Evolutionary conservation across 2,329 filamentous ascomycete species (phyloP).

Genomic region (Colletotrichum viniferum): DNA sequence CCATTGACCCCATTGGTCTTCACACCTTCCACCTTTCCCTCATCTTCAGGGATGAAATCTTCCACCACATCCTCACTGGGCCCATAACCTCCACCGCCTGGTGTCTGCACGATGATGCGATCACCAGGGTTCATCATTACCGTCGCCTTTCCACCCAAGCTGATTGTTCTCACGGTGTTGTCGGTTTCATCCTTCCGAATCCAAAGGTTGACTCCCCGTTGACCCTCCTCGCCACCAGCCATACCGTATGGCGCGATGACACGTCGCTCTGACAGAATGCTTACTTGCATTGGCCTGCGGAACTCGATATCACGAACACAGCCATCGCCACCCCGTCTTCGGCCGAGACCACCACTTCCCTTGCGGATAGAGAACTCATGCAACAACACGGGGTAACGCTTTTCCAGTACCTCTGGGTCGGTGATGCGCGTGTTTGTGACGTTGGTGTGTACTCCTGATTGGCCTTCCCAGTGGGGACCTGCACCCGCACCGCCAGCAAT

Average conservation of each 20-base stretch:
- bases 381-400: conserved; percentile 36
- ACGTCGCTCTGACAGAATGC: neutral
- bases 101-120: neutral
- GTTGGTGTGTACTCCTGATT: conserved; percentile 35
- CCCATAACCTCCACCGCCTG: neutral
- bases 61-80: neutral
- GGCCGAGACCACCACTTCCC: conserved; percentile 2
- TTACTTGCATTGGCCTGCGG: neutral
- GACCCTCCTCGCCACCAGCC: neutral
- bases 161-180: neutral
- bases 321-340: neutral
- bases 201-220: neutral
- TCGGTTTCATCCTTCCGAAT: neutral
- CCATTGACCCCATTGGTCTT: neutral
- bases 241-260: neutral
- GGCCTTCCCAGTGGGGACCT: conserved; percentile 31
- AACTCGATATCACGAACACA: neutral
- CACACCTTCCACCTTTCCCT: neutral
- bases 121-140: neutral
- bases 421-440: conserved; percentile 44
- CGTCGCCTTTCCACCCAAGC: neutral
- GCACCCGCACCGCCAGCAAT: conserved; percentile 37
- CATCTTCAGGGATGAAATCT: neutral
- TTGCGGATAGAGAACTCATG: conserved; percentile 33
- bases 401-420: conserved; percentile 39